Evolutionary conservation across 192 early-diverging fungal species (phyloP).

Genomic region (Phycomyces nitens): DNA sequence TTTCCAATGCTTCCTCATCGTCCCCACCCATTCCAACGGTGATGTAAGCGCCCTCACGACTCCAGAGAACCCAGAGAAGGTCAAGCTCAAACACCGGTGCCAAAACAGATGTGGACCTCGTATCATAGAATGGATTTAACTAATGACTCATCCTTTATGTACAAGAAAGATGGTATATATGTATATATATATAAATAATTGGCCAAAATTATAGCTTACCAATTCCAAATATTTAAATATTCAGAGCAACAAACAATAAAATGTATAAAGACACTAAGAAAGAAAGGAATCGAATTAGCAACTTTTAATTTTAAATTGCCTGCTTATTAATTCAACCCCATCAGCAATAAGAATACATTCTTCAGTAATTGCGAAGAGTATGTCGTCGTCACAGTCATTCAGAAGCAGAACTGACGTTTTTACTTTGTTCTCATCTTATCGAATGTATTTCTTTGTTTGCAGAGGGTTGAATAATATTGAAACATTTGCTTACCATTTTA

Average conservation of each 20-base stretch:
- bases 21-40: conserved; percentile 14
- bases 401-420: conserved; percentile 26
- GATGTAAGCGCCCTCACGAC: not conserved
- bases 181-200: not conserved
- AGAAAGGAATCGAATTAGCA: not conserved
- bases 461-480: too few species aligned
- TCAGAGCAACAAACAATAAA: not conserved
- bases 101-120: conserved; percentile 13
- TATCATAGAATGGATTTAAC: conserved; percentile 29
- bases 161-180: not conserved
- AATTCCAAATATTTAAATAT: not conserved
- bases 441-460: not conserved
- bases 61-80: conserved; percentile 13
- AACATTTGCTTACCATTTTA: too few species aligned
- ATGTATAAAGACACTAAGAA: too few species aligned
- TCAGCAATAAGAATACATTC: not conserved
- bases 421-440: conserved; percentile 20
- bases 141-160: conserved; percentile 17
- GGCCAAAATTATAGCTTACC: not conserved
- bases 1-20: not conserved
- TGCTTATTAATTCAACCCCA: too few species aligned
- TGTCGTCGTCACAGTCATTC: conserved; percentile 12
- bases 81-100: conserved; percentile 6
- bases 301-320: not conserved
- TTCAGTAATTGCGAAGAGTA: conserved; percentile 5